Percentiles rank a stretch among this genome's conserved stretches.
phyloP scores from a whole-genome alignment of 2,329 filamentous ascomycete genomes.

The Falciphora oryzae region DNA sequence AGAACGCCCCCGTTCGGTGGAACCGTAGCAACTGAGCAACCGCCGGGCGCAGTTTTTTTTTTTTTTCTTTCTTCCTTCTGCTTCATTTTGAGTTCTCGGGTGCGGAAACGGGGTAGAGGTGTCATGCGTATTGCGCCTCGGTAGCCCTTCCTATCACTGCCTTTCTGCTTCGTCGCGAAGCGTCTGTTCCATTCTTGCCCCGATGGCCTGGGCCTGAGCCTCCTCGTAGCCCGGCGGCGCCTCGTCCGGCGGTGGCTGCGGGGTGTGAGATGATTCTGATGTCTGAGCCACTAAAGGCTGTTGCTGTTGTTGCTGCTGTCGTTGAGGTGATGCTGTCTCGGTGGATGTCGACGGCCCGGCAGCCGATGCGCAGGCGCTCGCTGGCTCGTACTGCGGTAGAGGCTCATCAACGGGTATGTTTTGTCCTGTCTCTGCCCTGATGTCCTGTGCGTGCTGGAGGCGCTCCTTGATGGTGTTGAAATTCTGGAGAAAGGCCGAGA shows the following conservation, averaged over 20 bases:
- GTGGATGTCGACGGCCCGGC: constrained; percentile 18
- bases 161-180: constrained; percentile 68
- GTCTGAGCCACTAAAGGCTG: constrained; percentile 11
- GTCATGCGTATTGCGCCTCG: background rate
- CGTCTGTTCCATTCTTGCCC: constrained; percentile 58
- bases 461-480: constrained; percentile 84
- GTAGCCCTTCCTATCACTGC: constrained; percentile 27
- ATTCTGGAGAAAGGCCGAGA: constrained; percentile 78
- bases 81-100: too few species aligned
- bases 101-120: background rate
- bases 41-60: background rate
- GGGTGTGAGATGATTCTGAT: constrained; percentile 16
- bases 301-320: constrained; percentile 20
- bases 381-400: constrained; percentile 73
- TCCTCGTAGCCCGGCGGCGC: constrained; percentile 91
- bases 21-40: background rate
- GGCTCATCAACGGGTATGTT: constrained; percentile 69
- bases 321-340: constrained; percentile 18
- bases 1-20: background rate
- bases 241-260: constrained; percentile 52
- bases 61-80: background rate
- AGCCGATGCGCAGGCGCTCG: constrained; percentile 15
- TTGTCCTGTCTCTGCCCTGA: constrained; percentile 62
- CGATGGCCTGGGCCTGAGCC: constrained; percentile 67
- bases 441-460: constrained; percentile 72